Conservation (phyloP, 2,329 filamentous ascomycete species). For the Escovopsis weberi region DNA sequence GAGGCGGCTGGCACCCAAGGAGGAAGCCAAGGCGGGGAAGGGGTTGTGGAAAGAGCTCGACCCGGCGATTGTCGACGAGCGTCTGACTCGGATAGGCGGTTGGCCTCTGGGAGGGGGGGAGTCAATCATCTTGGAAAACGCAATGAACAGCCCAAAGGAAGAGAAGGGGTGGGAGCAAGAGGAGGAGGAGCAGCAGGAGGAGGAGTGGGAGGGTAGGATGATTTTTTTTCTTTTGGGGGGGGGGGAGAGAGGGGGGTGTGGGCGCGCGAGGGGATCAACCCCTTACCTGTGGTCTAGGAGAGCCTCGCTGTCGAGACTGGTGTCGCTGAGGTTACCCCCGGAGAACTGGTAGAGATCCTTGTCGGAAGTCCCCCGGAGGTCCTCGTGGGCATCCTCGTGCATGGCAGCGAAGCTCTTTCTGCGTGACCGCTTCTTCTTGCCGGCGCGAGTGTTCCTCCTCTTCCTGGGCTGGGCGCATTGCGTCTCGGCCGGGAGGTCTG, state of each 20-base stretch:
- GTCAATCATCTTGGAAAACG: too few relatives aligned
- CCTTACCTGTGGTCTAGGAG: slow-evolving; percentile 71
- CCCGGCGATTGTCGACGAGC: slow-evolving; percentile 34
- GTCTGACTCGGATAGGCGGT: slow-evolving; percentile 47
- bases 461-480: slow-evolving; percentile 33
- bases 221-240: too few relatives aligned
- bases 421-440: slow-evolving; percentile 62
- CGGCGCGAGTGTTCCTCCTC: slow-evolving; percentile 55
- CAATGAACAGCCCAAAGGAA: too few relatives aligned
- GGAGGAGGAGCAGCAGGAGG: too few relatives aligned
- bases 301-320: slow-evolving; percentile 78
- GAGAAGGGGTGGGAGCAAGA: too few relatives aligned
- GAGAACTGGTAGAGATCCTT: slow-evolving; percentile 36
- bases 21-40: slow-evolving; percentile 13
- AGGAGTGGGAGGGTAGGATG: too few relatives aligned
- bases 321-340: slow-evolving; percentile 54
- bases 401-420: slow-evolving; percentile 66
- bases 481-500: slow-evolving; percentile 5
- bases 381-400: slow-evolving; percentile 36
- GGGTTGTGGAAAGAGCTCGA: slow-evolving; percentile 21
- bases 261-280: too few relatives aligned
- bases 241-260: background rate
- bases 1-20: slow-evolving; percentile 19
- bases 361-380: slow-evolving; percentile 18
- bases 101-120: slow-evolving; percentile 36